Evolutionary conservation across 106 monocot genomes (phyloP).

Genomic region (Ottelia alismoides): DNA sequence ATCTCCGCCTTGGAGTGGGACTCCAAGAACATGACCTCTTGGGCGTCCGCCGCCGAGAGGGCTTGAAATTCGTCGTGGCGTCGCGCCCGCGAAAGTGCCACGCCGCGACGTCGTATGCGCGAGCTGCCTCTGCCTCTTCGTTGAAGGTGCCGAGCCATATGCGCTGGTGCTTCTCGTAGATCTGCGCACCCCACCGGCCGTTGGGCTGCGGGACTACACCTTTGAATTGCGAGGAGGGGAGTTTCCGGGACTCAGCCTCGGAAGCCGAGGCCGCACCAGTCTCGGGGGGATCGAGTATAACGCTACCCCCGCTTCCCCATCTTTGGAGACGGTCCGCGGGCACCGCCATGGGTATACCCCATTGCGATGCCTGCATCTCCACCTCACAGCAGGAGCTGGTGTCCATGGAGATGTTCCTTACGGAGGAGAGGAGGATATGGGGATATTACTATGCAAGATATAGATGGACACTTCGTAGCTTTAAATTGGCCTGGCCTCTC

Average conservation of each 20-base stretch:
- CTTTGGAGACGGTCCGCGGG: conserved; percentile 17
- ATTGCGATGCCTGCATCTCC: no score
- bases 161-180: conserved; percentile 81
- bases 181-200: conserved; percentile 85
- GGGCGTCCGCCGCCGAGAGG: conserved; percentile 12
- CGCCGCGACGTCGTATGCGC: conserved; percentile 73
- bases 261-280: background rate
- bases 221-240: conserved; percentile 59
- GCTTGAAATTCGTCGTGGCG: conserved; percentile 75
- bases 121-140: conserved; percentile 56
- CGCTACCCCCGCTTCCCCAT: conserved; percentile 39
- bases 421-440: no score
- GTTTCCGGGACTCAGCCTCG: conserved; percentile 31
- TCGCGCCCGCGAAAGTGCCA: conserved; percentile 77
- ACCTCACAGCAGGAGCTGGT: no score
- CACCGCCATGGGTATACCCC: no score
- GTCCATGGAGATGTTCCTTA: no score
- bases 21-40: conserved; percentile 48
- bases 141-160: conserved; percentile 91
- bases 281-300: conserved; percentile 35
- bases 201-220: conserved; percentile 83
- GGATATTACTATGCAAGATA: no score
- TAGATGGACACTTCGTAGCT: no score
- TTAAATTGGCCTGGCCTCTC: no score
- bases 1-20: conserved; percentile 72